Evolutionary conservation across 1,284 basidiomycete species (phyloP).

Genomic region (Ceratobasidium sp.): DNA sequence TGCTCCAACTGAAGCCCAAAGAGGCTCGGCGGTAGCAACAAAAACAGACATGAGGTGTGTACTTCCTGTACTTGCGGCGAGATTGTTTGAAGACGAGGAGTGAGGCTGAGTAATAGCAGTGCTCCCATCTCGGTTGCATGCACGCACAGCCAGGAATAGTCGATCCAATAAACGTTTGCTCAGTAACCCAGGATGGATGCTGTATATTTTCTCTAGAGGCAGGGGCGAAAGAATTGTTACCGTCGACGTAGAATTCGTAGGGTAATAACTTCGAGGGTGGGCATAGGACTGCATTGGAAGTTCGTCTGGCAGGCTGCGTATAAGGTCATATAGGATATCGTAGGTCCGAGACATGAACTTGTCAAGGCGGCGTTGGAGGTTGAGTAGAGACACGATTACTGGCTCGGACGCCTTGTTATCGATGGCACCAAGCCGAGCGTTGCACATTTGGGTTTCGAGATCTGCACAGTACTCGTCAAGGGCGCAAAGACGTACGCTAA

Average conservation of each 20-base stretch:
- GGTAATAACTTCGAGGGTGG: constrained; percentile 32
- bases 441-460: constrained; percentile 75
- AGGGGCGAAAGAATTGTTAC: constrained; percentile 31
- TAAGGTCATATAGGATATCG: constrained; percentile 62
- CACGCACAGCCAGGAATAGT: constrained; percentile 34
- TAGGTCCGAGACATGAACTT: constrained; percentile 72
- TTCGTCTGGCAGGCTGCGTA: constrained; percentile 37
- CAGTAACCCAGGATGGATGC: constrained; percentile 31
- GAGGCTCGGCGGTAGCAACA: constrained; percentile 72
- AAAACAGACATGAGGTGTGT: constrained; percentile 75
- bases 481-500: constrained; percentile 69
- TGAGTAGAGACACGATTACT: constrained; percentile 76
- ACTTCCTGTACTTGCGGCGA: constrained; percentile 62
- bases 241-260: constrained; percentile 2
- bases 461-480: constrained; percentile 80
- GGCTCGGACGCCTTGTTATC: constrained; percentile 45
- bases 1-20: constrained; percentile 78
- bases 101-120: not conserved
- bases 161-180: constrained; percentile 37
- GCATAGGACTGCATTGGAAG: constrained; percentile 30
- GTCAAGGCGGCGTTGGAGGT: constrained; percentile 70
- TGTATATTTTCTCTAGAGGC: constrained; percentile 20
- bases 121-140: constrained; percentile 31
- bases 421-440: constrained; percentile 65
- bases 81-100: not conserved